phyloP scores from a whole-genome alignment of 176 grass and related monocot genomes.

The Alopecurus myosuroides region DNA sequence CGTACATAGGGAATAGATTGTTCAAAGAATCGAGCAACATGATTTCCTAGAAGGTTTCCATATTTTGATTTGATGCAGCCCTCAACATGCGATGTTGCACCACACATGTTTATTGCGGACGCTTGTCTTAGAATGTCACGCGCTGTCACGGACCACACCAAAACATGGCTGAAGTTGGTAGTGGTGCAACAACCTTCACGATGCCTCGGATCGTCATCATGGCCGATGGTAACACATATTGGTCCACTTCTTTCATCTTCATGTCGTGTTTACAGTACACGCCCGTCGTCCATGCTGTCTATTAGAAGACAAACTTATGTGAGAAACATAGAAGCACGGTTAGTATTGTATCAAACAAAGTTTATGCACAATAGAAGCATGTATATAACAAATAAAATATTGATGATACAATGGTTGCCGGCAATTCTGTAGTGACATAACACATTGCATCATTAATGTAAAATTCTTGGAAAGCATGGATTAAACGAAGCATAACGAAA shows the following conservation, averaged over 20 bases:
- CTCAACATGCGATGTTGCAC: too few species aligned
- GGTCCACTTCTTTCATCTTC: background rate
- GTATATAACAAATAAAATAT: background rate
- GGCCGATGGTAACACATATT: background rate
- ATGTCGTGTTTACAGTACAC: background rate
- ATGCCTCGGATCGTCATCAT: background rate
- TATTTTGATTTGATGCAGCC: too few species aligned
- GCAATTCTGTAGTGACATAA: too few species aligned
- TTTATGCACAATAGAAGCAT: background rate
- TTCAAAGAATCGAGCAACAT: too few species aligned
- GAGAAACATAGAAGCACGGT: background rate
- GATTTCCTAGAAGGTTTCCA: too few species aligned
- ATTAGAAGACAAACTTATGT: background rate
- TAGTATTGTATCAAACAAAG: background rate
- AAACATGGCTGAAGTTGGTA: too few species aligned
- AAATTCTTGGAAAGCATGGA: background rate
- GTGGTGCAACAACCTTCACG: too few species aligned
- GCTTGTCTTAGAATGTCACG: too few species aligned
- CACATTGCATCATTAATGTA: background rate
- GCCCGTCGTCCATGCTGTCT: background rate
- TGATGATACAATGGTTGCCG: background rate
- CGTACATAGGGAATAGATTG: too few species aligned
- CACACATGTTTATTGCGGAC: too few species aligned
- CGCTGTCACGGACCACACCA: too few species aligned
- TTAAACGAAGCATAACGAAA: background rate